Evolutionary conservation across 148 eudicot genomes (phyloP), one percentile per base, ranked within the genome.

Genomic region (Chenopodium formosanum): DNA sequence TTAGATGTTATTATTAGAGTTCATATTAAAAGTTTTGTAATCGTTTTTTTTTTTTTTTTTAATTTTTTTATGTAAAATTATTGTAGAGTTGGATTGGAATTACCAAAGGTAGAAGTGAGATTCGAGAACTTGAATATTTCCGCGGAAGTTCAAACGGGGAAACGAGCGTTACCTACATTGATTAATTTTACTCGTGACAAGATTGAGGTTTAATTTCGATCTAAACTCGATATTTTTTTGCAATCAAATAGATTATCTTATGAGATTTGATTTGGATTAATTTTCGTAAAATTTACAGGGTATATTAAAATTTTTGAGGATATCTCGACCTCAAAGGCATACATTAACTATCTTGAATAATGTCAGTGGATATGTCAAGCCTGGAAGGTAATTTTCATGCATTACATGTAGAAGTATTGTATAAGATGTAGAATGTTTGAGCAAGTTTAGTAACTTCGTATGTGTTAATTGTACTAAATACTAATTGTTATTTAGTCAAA

Each of bases 91-190:
- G 97, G 94, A 77, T 72, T 95, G 82, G 92, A 90, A 70, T 56
- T 91, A 77, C 98, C 97, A 1, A 92, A 82, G 32, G 88, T 93
- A 8, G 98, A 95, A 85, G 97, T 95, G 63, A 85, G 98, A 82
- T 95, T 90, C 56, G 88, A 91, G 80, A 72, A 91, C 19, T 83
- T 95, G 53, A 86, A 85, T 16, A 78, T 93, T 58, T 77, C 37
- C 5, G 94, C 97, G 0, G 85, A 92, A 68, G 98, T 95, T 66
- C 87, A 89, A 76, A 83, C 89, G 0, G 98, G 98, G 7, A 88
- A 88, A 20, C 91, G 98, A 90, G 98, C 98, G 52, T 85, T 95
- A 87, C 98, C 98, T 53, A 92, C 98, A 65, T 69, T 95, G 47
- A 37, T 89, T 10, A 95, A 95, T 72, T 92, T 78, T 79, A 70